These are phyloP conservation scores for Vigna trinervia DNA, from an alignment of 306 rosid species.

Conservation along the genomic window DNA sequence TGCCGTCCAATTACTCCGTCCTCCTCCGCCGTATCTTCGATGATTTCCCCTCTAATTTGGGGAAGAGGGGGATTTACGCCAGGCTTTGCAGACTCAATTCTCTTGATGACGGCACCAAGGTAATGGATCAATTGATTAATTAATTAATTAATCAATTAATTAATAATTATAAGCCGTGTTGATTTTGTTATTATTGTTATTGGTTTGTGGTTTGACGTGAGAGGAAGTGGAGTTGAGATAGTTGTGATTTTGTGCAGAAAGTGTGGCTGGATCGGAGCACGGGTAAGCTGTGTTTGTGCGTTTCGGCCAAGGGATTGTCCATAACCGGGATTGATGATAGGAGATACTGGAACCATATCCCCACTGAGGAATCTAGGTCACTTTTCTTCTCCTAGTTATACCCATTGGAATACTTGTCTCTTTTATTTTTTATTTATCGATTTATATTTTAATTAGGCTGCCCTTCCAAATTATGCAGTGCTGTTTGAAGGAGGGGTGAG, in stretches of 20 bases:
- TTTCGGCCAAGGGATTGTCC: constrained; percentile 77
- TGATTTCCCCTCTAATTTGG: constrained; percentile 49
- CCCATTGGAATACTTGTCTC: constrained; percentile 27
- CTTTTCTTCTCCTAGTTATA: constrained; percentile 35
- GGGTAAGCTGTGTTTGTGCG: constrained; percentile 74
- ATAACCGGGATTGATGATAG: constrained; percentile 89
- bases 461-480: not conserved
- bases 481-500: not conserved
- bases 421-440: constrained; percentile 11
- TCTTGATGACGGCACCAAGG: constrained; percentile 82
- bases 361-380: constrained; percentile 82
- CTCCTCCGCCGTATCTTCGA: constrained; percentile 54
- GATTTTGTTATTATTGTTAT: not conserved
- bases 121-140: not conserved
- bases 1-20: constrained; percentile 66
- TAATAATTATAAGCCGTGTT: not conserved
- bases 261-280: constrained; percentile 85
- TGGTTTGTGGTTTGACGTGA: not conserved
- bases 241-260: constrained; percentile 56
- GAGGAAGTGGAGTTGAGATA: constrained; percentile 1
- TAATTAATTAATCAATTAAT: no score
- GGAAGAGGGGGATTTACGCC: constrained; percentile 72
- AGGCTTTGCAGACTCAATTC: constrained; percentile 59
- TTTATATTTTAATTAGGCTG: not conserved
- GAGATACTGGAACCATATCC: constrained; percentile 73